Conservation (phyloP, 306 rosid species). For the Quercus gilva region DNA sequence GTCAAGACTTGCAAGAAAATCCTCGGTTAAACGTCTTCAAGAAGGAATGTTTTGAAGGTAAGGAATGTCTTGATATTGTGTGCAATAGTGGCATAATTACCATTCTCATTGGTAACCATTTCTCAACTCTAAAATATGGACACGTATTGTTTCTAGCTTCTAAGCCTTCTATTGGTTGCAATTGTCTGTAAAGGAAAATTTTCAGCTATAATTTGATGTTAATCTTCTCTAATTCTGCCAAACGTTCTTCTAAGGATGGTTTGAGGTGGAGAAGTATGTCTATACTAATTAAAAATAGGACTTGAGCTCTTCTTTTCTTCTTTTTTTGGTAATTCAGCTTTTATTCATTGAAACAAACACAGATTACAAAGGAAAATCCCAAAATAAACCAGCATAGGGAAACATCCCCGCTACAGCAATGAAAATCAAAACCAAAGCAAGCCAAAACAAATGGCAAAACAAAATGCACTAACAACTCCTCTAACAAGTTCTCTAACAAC, state of each 20-base stretch:
- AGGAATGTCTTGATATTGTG: slow-evolving; percentile 87
- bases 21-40: slow-evolving; percentile 71
- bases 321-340: no score
- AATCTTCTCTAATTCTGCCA: background rate
- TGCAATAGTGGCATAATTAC: slow-evolving; percentile 80
- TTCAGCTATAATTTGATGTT: background rate
- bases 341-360: no score
- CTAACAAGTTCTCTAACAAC: no score
- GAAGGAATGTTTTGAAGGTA: slow-evolving; percentile 87
- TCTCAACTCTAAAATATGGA: background rate
- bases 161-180: background rate
- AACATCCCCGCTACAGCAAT: no score
- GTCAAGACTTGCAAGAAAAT: slow-evolving; percentile 62
- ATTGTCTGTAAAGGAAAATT: background rate
- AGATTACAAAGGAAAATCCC: no score
- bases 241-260: background rate
- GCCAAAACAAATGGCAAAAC: no score
- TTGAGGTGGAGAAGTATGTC: background rate
- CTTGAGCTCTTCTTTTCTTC: background rate
- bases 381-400: no score
- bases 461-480: no score
- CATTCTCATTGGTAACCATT: slow-evolving; percentile 63
- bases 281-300: background rate
- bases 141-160: background rate
- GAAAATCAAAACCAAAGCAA: no score